Evolutionary conservation across 257 asterid genomes (phyloP).

Genomic region (Cinchona pubescens): DNA sequence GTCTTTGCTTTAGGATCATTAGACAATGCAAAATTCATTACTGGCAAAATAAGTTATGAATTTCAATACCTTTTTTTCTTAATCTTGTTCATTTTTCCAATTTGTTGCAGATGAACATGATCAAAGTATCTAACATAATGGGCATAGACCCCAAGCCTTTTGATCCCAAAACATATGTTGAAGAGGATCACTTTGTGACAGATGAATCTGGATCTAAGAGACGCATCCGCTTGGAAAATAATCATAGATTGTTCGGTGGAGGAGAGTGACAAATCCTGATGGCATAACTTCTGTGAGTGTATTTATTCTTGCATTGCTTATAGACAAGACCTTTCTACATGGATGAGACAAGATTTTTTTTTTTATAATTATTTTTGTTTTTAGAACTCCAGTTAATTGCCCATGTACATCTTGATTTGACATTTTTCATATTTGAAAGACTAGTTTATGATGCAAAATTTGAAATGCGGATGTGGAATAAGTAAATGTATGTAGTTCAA

Average conservation of each 20-base stretch:
- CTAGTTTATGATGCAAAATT: background rate
- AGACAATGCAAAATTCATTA: background rate
- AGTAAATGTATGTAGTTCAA: background rate
- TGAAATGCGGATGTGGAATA: background rate
- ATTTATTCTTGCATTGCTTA: constrained; percentile 16
- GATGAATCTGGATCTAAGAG: constrained; percentile 91
- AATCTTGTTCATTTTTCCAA: background rate
- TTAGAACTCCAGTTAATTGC: background rate
- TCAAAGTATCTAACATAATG: constrained; percentile 97
- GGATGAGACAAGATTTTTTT: background rate
- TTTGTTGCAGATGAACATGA: constrained; percentile 88
- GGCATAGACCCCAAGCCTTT: constrained; percentile 93
- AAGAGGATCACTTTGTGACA: constrained; percentile 78
- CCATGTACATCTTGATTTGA: background rate
- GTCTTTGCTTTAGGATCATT: background rate
- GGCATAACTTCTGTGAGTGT: constrained; percentile 77
- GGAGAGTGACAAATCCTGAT: constrained; percentile 69
- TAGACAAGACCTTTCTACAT: background rate
- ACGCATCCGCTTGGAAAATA: constrained; percentile 87
- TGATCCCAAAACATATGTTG: constrained; percentile 80
- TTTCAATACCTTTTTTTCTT: background rate
- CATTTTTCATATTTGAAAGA: background rate
- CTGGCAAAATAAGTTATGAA: background rate
- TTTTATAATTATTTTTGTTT: background rate
- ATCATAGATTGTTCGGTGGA: constrained; percentile 96